Conservation (phyloP, 2,329 filamentous ascomycete genomes). For the Aureobasidium sp. region DNA sequence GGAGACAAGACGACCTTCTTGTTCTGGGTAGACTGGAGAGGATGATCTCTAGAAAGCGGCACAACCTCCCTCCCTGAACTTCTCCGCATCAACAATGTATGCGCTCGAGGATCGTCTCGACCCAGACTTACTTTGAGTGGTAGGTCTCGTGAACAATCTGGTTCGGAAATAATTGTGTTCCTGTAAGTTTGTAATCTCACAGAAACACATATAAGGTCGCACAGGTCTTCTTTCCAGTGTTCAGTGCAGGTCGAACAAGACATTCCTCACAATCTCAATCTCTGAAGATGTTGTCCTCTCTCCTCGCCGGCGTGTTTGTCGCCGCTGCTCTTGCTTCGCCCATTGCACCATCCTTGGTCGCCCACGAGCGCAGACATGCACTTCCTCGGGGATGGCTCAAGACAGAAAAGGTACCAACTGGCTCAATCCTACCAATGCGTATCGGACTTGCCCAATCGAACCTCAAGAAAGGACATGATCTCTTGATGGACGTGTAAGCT, state of each 20-base stretch:
- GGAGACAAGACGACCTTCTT: not conserved
- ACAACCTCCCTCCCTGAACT: not conserved
- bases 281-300: conserved; percentile 12
- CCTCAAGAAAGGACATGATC: conserved; percentile 31
- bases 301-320: conserved; percentile 35
- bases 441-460: conserved; percentile 41
- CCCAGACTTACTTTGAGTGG: not conserved
- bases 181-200: not conserved
- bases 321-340: not conserved
- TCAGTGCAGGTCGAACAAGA: not conserved
- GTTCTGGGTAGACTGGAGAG: not conserved
- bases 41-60: not conserved
- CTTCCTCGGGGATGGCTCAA: conserved; percentile 32
- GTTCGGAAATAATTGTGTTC: not conserved
- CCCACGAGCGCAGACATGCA: conserved; percentile 35
- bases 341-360: conserved; percentile 29
- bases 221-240: not conserved
- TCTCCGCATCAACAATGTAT: not conserved
- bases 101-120: not conserved
- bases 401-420: conserved; percentile 29
- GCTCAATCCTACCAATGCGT: conserved; percentile 37
- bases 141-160: not conserved
- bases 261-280: not conserved
- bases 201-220: not conserved
- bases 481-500: conserved; percentile 25